Percentiles rank a stretch among this genome's conserved stretches.
Evolutionary conservation across 495 filamentous ascomycete species (phyloP).

Genomic region (Aspergillus campestris): DNA sequence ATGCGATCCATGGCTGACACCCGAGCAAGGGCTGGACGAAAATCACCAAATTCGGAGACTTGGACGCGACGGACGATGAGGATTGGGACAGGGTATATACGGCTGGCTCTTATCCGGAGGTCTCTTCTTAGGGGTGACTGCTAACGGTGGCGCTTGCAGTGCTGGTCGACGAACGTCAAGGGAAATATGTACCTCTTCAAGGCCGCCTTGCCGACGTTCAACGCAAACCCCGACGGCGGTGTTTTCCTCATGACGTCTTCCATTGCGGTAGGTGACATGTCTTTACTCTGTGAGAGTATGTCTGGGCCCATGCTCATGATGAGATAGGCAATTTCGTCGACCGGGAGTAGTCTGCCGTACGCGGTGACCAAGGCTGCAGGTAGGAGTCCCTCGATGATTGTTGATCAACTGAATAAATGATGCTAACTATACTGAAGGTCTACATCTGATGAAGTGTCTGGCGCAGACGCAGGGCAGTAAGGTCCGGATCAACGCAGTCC

Average conservation of each 20-base stretch:
- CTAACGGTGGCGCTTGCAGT: constrained; percentile 27
- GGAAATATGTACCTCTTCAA: constrained; percentile 54
- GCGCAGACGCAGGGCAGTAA: constrained; percentile 58
- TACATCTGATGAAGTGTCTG: constrained; percentile 69
- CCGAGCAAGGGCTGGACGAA: constrained; percentile 54
- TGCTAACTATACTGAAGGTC: constrained; percentile 21
- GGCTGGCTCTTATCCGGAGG: neutral
- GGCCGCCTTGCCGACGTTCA: constrained; percentile 55
- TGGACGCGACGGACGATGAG: constrained; percentile 50
- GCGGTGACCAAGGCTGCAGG: constrained; percentile 58
- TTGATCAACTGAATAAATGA: neutral
- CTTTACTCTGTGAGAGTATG: neutral
- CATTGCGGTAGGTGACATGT: constrained; percentile 36
- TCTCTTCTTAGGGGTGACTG: neutral
- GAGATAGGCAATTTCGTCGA: constrained; percentile 32
- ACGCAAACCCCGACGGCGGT: constrained; percentile 60
- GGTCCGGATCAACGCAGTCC: constrained; percentile 56
- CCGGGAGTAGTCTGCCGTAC: constrained; percentile 57
- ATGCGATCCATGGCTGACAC: neutral
- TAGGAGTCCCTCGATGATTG: constrained; percentile 7
- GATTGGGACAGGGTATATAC: constrained; percentile 61
- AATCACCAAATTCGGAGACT: constrained; percentile 53
- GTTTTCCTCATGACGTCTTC: constrained; percentile 61
- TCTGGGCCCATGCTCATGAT: neutral
- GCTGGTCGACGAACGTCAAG: constrained; percentile 64